Conservation (phyloP, 2,329 filamentous ascomycete species). For the Penicillium capsulatum region DNA sequence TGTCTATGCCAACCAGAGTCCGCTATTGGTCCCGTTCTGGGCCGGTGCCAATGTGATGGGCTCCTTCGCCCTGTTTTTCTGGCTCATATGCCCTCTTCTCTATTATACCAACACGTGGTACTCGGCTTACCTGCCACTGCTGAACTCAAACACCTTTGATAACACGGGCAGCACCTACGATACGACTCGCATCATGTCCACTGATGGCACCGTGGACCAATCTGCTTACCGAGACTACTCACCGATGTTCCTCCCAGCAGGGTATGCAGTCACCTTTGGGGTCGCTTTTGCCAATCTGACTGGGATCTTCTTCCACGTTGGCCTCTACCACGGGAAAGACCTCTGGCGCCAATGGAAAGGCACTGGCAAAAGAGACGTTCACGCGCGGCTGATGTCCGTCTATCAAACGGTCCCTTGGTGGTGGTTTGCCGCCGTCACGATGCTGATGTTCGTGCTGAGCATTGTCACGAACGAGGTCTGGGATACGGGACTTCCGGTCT, state of each 20-base stretch:
- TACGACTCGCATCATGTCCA: conserved; percentile 56
- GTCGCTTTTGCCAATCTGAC: conserved; percentile 65
- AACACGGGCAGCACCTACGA: conserved; percentile 60
- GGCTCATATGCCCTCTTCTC: conserved; percentile 42
- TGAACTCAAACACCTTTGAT: conserved; percentile 59
- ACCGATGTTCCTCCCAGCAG: conserved; percentile 60
- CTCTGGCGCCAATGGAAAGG: conserved; percentile 35
- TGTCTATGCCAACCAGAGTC: conserved; percentile 63
- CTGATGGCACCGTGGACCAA: conserved; percentile 54
- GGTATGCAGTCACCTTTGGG: conserved; percentile 55
- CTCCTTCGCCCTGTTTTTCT: conserved; percentile 44
- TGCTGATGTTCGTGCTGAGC: conserved; percentile 37
- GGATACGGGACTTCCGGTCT: conserved; percentile 45
- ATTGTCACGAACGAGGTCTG: conserved; percentile 42
- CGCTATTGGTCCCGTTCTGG: conserved; percentile 61
- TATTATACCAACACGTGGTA: conserved; percentile 55
- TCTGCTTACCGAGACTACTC: conserved; percentile 61
- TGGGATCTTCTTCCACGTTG: conserved; percentile 47
- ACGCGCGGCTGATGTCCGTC: conserved; percentile 41
- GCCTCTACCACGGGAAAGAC: conserved; percentile 38
- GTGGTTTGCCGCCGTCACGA: conserved; percentile 43
- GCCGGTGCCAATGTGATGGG: conserved; percentile 42
- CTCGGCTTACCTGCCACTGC: conserved; percentile 59
- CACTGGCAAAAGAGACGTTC: conserved; percentile 37
- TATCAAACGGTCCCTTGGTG: conserved; percentile 45